Evolutionary conservation across 345 rosid species (phyloP).

Genomic region (Arabidopsis thaliana): TAIR10.1 NC_003071.7:10916001-10916500

Average conservation of each 20-base stretch:
- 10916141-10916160: background rate
- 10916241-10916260: constrained; percentile 19
- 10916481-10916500: constrained; percentile 90
- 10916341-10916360: constrained; percentile 27
- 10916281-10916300: constrained; percentile 32
- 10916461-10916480: constrained; percentile 93
- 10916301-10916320: constrained; percentile 1
- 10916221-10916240: background rate
- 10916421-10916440: background rate
- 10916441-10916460: constrained; percentile 43
- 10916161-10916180: background rate
- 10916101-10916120: background rate
- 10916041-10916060: background rate
- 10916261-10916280: constrained; percentile 30
- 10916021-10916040: background rate
- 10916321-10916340: constrained; percentile 25
- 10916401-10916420: constrained; percentile 14
- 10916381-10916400: constrained; percentile 5
- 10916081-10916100: background rate
- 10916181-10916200: background rate
- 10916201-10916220: background rate
- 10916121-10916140: background rate
- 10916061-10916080: background rate
- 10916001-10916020: background rate
- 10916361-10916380: constrained; percentile 15